Evolutionary conservation across 208 protist genomes (phyloP).

Genomic region (Leishmania turanica): DNA sequence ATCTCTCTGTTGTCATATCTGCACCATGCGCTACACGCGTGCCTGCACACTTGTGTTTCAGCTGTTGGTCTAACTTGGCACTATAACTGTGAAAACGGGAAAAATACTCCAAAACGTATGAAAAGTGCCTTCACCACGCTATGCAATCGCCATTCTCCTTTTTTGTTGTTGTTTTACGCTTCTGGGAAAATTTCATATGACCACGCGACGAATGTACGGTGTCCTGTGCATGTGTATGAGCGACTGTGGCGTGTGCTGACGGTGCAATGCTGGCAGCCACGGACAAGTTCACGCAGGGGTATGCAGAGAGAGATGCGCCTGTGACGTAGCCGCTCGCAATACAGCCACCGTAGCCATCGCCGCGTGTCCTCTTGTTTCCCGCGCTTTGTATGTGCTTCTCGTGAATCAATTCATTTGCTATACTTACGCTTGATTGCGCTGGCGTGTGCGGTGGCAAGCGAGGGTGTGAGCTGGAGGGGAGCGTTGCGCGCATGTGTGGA

Average conservation of each 20-base stretch:
- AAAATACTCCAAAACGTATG: neutral
- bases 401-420: neutral
- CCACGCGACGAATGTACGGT: neutral
- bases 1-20: neutral
- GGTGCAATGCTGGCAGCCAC: neutral
- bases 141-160: neutral
- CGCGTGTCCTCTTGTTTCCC: neutral
- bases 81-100: neutral
- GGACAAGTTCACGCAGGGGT: neutral
- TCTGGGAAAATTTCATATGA: neutral
- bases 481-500: neutral
- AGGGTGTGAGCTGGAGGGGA: neutral
- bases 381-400: neutral
- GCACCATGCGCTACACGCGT: neutral
- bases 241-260: neutral
- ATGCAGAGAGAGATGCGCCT: neutral
- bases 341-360: neutral
- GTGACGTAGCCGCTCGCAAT: neutral
- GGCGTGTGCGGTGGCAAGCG: neutral
- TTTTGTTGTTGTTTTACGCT: neutral
- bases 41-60: neutral
- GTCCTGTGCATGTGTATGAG: neutral
- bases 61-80: neutral
- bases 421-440: neutral
- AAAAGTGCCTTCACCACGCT: neutral